Evolutionary conservation across 768 basidiomycete genomes (phyloP), one percentile per base, ranked within the genome.

Genomic region (Mycena filopes): DNA sequence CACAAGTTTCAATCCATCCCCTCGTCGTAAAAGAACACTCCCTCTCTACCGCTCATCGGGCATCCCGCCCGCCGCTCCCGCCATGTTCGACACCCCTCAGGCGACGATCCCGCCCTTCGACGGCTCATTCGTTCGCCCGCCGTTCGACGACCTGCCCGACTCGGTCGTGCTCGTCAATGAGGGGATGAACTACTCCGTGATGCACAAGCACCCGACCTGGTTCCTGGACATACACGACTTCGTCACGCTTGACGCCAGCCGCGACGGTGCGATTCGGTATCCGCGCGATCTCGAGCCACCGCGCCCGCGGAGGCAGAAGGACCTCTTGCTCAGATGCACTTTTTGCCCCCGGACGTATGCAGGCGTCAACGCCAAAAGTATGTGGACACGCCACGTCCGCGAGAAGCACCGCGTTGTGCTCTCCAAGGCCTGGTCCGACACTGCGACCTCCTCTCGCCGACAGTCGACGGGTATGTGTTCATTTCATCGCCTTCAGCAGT

Each of bases 361-460:
- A 10, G 86, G 86, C 7, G 84, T 86, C 31, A 87, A 87, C 73
- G 86, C 86, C 23, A 87, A 87, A 74, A 86, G 85, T 67, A 87
- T 87, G 86, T 87, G 86, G 86, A 75, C 86, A 47, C 78, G 86
- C 45, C 86, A 87, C 67, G 86, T 87, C 18, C 85, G 82, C 51
- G 86, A 87, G 77, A 87, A 87, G 67, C 86, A 87, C 73, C 84
- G 86, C 71, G 84, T 87, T 68, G 84, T 86, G 41, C 86, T 87
- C 84, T 78, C 85, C 42, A 87, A 87, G 20, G 68, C 68, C n/a
- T 69, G 68, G 68, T 62, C 64, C 48, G 68, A 69, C 26, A 58
- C 64, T 25, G 60, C 68, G 47, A 65, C 63, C 15, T 60, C 67
- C 21, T 49, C 55, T 38, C 58, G 63, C 16, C 53, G 67, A 11